Conservation (phyloP, 192 early-diverging fungal genomes). For the Coemansia sp. region DNA sequence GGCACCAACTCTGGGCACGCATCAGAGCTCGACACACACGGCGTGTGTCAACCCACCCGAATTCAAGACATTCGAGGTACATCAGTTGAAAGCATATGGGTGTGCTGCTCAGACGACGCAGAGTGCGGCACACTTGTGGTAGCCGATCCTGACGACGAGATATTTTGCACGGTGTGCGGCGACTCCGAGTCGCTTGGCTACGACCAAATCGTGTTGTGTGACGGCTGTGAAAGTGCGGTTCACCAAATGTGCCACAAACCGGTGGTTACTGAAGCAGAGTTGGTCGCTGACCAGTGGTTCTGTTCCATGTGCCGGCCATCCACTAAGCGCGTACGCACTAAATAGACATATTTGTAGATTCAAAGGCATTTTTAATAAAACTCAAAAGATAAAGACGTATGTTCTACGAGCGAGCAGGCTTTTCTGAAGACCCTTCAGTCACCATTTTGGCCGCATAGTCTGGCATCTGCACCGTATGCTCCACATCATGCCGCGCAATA, state of each 20-base stretch:
- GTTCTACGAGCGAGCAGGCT: too few relatives aligned
- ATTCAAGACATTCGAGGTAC: conserved; percentile 26
- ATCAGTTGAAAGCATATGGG: conserved; percentile 48
- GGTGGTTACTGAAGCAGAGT: conserved; percentile 36
- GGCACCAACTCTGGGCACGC: conserved; percentile 31
- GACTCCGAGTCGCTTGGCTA: conserved; percentile 32
- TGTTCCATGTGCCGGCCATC: conserved; percentile 27
- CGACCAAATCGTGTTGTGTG: conserved; percentile 54
- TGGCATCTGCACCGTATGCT: conserved; percentile 35
- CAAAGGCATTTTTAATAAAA: too few relatives aligned
- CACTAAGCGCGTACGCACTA: conserved; percentile 18
- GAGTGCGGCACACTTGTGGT: conserved; percentile 33
- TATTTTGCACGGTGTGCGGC: conserved; percentile 35
- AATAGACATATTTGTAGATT: conserved; percentile 1
- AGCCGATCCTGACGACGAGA: conserved; percentile 50
- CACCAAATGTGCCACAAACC: conserved; percentile 53
- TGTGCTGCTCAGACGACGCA: conserved; percentile 38
- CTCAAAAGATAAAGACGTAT: too few relatives aligned
- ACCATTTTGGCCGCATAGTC: conserved; percentile 20
- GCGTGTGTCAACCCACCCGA: conserved; percentile 27
- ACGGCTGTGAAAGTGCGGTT: conserved; percentile 47
- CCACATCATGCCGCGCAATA: conserved; percentile 52
- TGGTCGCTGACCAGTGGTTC: conserved; percentile 47
- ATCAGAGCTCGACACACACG: conserved; percentile 21
- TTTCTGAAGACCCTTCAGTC: neutral